A percentile compares a stretch with the other conserved stretches of the same genome.
These are phyloP conservation scores for Theobroma grandiflorum DNA, from an alignment of 441 rosid species.

Conservation along the genomic window DNA sequence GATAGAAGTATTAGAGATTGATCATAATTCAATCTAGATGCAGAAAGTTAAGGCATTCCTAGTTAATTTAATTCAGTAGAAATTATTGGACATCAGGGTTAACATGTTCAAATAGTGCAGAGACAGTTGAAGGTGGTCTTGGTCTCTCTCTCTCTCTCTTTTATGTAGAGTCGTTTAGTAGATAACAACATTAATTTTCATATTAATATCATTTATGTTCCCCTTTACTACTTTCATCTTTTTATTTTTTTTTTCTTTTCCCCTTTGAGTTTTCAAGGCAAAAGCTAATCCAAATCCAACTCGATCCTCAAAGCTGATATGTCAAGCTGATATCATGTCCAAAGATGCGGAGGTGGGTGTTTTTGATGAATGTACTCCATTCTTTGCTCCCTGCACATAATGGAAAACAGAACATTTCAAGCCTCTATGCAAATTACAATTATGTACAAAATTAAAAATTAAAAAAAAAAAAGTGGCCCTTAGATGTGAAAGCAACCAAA, in stretches of 20 bases:
- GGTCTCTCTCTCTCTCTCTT: no score
- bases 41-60: no score
- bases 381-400: neutral
- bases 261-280: neutral
- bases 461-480: neutral
- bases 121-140: no score
- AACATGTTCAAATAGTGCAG: neutral
- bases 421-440: neutral
- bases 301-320: neutral
- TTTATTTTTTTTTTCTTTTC: neutral
- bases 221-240: neutral
- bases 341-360: neutral
- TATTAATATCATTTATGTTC: neutral
- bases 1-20: neutral
- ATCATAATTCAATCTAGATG: neutral
- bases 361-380: slow-evolving; percentile 9
- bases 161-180: no score
- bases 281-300: neutral
- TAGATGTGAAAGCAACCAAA: neutral
- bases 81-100: neutral
- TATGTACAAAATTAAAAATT: neutral
- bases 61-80: no score
- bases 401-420: neutral
- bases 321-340: neutral
- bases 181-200: neutral